Evolutionary conservation across 192 early-diverging fungal genomes (phyloP).

Genomic region (Allomyces javanicus): DNA sequence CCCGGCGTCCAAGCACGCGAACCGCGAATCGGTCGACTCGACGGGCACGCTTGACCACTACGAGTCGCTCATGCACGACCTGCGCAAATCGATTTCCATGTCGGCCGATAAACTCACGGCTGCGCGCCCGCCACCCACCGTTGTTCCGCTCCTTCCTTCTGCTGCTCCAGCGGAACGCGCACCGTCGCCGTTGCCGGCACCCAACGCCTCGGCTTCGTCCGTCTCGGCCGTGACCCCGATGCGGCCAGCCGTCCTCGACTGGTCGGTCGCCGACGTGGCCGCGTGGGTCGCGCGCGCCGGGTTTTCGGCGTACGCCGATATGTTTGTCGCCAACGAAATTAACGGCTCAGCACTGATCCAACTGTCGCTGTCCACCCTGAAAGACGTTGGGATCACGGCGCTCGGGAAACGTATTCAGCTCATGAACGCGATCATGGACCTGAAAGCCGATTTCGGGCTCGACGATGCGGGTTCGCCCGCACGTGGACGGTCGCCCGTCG

Average conservation of each 20-base stretch:
- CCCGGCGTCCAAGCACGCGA: neutral
- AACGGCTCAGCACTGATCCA: constrained; percentile 40
- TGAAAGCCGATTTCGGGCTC: constrained; percentile 18
- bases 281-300: constrained; percentile 33
- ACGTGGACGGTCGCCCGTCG: too few species aligned
- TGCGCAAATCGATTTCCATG: constrained; percentile 1
- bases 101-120: neutral
- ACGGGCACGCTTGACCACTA: neutral
- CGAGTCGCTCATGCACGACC: neutral
- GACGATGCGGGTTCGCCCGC: neutral
- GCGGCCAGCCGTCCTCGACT: constrained; percentile 5
- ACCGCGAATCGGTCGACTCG: neutral
- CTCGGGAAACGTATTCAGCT: constrained; percentile 45
- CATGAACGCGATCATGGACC: constrained; percentile 35
- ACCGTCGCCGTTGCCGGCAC: neutral
- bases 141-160: neutral
- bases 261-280: constrained; percentile 36
- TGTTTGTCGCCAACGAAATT: constrained; percentile 41
- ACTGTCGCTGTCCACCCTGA: constrained; percentile 34
- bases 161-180: neutral
- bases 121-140: neutral
- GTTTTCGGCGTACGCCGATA: constrained; percentile 17
- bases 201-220: neutral
- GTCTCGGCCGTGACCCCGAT: neutral
- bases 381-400: constrained; percentile 41